Conservation (phyloP, 805 yeast genomes). For the Kurtzmaniella cleridarum region DNA sequence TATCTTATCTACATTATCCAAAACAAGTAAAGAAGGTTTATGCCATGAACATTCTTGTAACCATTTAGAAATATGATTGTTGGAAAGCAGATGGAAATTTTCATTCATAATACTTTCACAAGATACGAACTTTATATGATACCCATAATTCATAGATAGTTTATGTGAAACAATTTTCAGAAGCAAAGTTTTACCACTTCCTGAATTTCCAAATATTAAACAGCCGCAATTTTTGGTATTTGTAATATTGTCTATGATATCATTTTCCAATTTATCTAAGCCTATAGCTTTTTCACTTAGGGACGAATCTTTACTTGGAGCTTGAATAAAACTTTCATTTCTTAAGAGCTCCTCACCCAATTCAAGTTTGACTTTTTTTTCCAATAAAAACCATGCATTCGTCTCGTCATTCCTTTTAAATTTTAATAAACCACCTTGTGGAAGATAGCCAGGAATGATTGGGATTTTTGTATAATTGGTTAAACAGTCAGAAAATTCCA, state of each 20-base stretch:
- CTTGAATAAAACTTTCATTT: constrained; percentile 35
- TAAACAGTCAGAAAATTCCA: constrained; percentile 24
- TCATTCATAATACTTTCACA: constrained; percentile 59
- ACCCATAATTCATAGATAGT: constrained; percentile 36
- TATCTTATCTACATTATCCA: constrained; percentile 75
- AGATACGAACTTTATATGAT: constrained; percentile 41
- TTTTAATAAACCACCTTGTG: constrained; percentile 56
- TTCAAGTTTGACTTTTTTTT: constrained; percentile 35
- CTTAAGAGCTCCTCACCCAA: constrained; percentile 46
- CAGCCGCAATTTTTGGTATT: constrained; percentile 48
- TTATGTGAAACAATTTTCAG: constrained; percentile 35
- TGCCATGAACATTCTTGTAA: constrained; percentile 62
- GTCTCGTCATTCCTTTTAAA: constrained; percentile 42
- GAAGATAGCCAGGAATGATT: constrained; percentile 37
- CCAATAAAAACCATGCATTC: constrained; percentile 35
- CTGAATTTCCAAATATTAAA: constrained; percentile 67
- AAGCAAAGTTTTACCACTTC: constrained; percentile 73
- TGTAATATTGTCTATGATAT: constrained; percentile 34
- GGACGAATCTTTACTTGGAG: constrained; percentile 4
- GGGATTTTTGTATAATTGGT: constrained; percentile 55
- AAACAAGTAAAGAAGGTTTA: constrained; percentile 65
- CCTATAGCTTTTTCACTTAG: constrained; percentile 45
- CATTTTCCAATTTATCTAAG: constrained; percentile 39
- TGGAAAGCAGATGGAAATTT: constrained; percentile 40
- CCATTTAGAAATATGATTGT: constrained; percentile 37